Evolutionary conservation across 495 filamentous ascomycete genomes (phyloP), one percentile per base, ranked within the genome.

Genomic region (Aspergillus bridgeri): DNA sequence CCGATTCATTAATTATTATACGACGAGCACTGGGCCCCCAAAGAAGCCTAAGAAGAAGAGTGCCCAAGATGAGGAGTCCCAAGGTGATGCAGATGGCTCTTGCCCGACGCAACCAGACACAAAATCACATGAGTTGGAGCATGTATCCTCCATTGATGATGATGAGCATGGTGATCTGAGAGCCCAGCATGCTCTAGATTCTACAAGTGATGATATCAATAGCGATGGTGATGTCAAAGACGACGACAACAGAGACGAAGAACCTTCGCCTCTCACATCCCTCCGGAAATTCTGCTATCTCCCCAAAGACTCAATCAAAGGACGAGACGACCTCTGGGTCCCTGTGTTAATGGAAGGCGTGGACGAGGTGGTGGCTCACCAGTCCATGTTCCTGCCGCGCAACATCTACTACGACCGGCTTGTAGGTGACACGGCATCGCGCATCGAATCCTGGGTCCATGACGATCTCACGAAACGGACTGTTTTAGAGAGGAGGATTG

Each of bases 1-100:
- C 11, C 79, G 91, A 3, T 96, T 96, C 64, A 77, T 90, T 43
- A 96, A 97, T 64, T 97, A 96, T 68, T 96, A 94, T 65, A 96
- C 93, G 8, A 80, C 88, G 23, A 92, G 89, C 54, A 88, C 87
- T 5, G 92, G 91, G 2, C 73, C 75, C 55, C 77, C 25, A 83
- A 88, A 73, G 45, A 62, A 42, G 33, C 20, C 48, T 38, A 27
- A 54, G 46, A 53, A 60, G 19, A 29, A 49, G 13, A 33, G 6
- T 15, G 43, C 33, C 17, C 33, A 38, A 13, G 33, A 38, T 13
- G 33, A 38, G 33, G 11, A 11, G 4, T 38, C 9, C 42, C 6
- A 21, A 38, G 4, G 15, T 13, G 21, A 46, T 43, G 1, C 7
- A n/a, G 33, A 24, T 11, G 21, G 45, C 6, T 18, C 49, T 42